A percentile compares a stretch with the other conserved stretches of the same genome.
These are phyloP conservation scores for Teunomyces kruisii DNA, from an alignment of 805 yeast genomes.

Conservation along the genomic window DNA sequence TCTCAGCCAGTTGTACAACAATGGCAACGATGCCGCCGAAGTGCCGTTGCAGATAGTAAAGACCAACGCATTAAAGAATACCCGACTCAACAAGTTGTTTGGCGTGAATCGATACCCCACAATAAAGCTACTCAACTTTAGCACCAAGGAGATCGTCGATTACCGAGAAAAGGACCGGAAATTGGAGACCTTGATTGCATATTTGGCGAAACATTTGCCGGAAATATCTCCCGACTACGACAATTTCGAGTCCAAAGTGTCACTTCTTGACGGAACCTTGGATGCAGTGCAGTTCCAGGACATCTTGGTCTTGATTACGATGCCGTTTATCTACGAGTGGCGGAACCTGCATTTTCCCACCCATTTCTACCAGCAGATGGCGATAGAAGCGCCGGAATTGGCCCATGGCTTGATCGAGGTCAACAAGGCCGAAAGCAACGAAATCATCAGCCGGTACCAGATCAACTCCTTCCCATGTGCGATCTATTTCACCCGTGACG, in stretches of 20 bases:
- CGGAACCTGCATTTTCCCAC: constrained; percentile 27
- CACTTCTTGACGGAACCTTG: constrained; percentile 8
- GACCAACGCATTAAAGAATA: constrained; percentile 26
- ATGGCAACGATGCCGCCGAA: constrained; percentile 30
- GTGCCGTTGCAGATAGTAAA: constrained; percentile 30
- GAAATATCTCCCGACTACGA: constrained; percentile 19
- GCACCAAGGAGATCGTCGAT: constrained; percentile 38
- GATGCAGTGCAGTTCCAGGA: constrained; percentile 8
- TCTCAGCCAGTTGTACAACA: constrained; percentile 43
- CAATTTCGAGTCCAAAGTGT: constrained; percentile 19
- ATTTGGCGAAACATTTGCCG: constrained; percentile 10
- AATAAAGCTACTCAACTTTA: constrained; percentile 43
- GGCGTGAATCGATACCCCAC: constrained; percentile 48
- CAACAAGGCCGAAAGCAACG: constrained; percentile 16
- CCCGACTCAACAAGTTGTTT: constrained; percentile 38
- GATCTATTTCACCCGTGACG: constrained; percentile 25
- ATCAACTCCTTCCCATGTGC: constrained; percentile 34
- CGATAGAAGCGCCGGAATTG: constrained; percentile 13
- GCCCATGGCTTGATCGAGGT: constrained; percentile 27
- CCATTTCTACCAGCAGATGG: constrained; percentile 35
- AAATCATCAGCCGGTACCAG: constrained; percentile 21
- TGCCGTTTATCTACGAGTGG: constrained; percentile 29
- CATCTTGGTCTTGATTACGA: constrained; percentile 25
- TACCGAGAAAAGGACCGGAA: constrained; percentile 30
- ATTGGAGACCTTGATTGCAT: constrained; percentile 18